Conservation (phyloP, 1,284 basidiomycete genomes). For the Kalmanozyma brasiliensis region DNA sequence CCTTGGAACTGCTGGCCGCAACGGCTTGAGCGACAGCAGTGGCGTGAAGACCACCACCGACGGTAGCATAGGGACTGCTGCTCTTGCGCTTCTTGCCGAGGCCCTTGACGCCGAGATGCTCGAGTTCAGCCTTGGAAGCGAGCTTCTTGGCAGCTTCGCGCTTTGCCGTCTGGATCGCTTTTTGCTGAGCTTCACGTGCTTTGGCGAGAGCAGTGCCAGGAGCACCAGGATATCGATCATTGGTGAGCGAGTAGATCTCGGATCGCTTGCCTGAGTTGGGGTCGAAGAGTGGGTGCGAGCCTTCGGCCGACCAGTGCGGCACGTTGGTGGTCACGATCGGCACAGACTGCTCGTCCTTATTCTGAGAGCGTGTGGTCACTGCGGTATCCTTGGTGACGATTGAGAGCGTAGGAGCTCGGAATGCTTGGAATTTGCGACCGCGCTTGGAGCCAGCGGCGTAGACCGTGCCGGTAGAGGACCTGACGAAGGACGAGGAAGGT, state of each 20-base stretch:
- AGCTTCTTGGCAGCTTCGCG: slow-evolving; percentile 54
- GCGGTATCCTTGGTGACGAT: slow-evolving; percentile 2
- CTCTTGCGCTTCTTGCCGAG: slow-evolving; percentile 62
- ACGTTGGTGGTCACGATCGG: slow-evolving; percentile 43
- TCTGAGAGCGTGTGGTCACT: background rate
- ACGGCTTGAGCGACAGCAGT: slow-evolving; percentile 8
- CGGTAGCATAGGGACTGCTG: slow-evolving; percentile 56
- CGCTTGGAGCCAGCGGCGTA: slow-evolving; percentile 24
- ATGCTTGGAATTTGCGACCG: slow-evolving; percentile 46
- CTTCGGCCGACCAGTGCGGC: slow-evolving; percentile 45
- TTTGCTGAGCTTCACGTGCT: slow-evolving; percentile 53
- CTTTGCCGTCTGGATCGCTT: slow-evolving; percentile 38
- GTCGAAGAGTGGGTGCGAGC: slow-evolving; percentile 45
- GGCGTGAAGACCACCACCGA: slow-evolving; percentile 4
- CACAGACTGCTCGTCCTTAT: slow-evolving; percentile 12
- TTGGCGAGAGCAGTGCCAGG: slow-evolving; percentile 58
- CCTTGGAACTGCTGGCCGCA: slow-evolving; percentile 13
- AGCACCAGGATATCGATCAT: slow-evolving; percentile 63
- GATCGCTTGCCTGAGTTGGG: slow-evolving; percentile 46
- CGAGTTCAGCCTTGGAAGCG: slow-evolving; percentile 56
- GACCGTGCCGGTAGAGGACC: slow-evolving; percentile 15
- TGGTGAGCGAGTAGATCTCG: slow-evolving; percentile 57
- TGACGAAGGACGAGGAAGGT: slow-evolving; percentile 19
- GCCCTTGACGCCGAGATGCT: slow-evolving; percentile 60
- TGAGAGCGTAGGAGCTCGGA: slow-evolving; percentile 28